Base-by-base conservation (phyloP, 2,329 filamentous ascomycete genomes). In the Colletotrichum sp. region DNA sequence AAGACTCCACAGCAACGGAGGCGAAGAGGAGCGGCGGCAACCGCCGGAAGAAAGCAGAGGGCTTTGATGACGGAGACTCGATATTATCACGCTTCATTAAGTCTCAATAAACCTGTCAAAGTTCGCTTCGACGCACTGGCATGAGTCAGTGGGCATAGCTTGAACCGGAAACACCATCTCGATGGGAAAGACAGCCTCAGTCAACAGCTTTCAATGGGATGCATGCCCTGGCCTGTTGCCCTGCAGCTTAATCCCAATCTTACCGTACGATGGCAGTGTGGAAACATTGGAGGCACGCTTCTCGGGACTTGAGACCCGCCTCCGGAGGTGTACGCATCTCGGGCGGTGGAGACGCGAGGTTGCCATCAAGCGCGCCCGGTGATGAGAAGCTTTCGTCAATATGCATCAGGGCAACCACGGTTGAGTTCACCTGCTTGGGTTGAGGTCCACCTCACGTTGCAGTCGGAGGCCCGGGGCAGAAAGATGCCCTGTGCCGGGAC, bases 341-440 rank as follows among this genome's bases (percentile, higher is more conserved):
- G 55, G 55, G 43, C 43, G 56, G 70, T 75, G 69, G 69, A 64
- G 70, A 64, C 70, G 43, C 58, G 38, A 71, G 30, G 62, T 52
- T 24, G 16, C 68, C 34, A 34, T 73, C 28, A 36, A 62, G 58
- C 55, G 73, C 70, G 64, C 48, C 73, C 38, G 58, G 70, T 73
- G 64, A 75, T 75, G 73, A 65, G 73, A 67, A 73, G 58, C 64
- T 68, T 73, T 72, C 73, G 73, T 75, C 73, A 65, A 73, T 58
- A 60, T 64, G 32, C 73, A 65, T 73, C 73, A 68, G 56, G 56
- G 70, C 62, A 64, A 28, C 56, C 24, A 26, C 74, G 74, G 71
- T 70, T 69, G 52, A 60, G 15, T 62, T 65, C 28, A 21, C 74
- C 70, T 21, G 65, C 71, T 70, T 69, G 48, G 71, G 65, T 66